Evolutionary conservation across 441 rosid genomes (phyloP).

Genomic region (Sinapis alba): DNA sequence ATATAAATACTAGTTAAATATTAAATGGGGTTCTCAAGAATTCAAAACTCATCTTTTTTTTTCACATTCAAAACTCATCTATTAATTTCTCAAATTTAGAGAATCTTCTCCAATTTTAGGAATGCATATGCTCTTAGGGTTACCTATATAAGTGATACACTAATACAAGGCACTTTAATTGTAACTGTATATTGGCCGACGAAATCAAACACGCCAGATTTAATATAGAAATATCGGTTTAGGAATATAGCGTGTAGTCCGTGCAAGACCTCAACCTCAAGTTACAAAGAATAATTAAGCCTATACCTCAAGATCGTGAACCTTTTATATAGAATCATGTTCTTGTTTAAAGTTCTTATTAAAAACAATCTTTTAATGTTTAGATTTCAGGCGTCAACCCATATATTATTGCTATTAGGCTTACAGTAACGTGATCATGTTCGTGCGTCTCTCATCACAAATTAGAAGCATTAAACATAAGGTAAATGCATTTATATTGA

Average conservation of each 20-base stretch:
- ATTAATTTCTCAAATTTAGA: neutral
- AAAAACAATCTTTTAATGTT: neutral
- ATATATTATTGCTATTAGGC: no score
- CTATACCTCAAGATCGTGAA: neutral
- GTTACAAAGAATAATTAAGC: neutral
- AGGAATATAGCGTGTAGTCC: neutral
- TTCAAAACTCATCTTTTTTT: neutral
- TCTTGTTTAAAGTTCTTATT: slow-evolving; percentile 1
- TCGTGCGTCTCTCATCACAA: neutral
- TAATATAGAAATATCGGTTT: neutral
- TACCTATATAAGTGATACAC: neutral
- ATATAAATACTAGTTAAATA: no score
- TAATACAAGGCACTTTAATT: neutral
- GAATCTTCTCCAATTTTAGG: neutral
- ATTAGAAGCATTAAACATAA: neutral
- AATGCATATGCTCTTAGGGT: neutral
- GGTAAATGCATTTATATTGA: neutral
- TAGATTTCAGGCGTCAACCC: neutral
- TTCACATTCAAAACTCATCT: neutral
- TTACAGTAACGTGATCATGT: no score
- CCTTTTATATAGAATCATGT: neutral
- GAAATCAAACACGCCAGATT: neutral
- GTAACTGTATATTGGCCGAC: neutral
- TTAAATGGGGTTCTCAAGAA: no score
- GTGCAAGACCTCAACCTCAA: slow-evolving; percentile 12